phyloP scores from a whole-genome alignment of 306 rosid species.

The Inga leiocalycina region DNA sequence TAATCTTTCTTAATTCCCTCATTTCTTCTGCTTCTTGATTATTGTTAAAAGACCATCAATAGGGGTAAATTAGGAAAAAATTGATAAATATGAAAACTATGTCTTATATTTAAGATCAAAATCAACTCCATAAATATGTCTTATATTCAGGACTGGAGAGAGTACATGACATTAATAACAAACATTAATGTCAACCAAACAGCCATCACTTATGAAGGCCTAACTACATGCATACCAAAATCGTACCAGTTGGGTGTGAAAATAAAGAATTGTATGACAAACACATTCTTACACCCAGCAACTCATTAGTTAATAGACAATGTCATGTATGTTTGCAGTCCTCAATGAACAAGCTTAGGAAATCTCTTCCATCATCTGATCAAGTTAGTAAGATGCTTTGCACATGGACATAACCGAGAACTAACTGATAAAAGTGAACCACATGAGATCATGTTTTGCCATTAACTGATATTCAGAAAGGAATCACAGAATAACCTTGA shows the following conservation, averaged over 20 bases:
- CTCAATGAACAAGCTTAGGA: not conserved
- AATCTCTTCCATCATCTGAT: not conserved
- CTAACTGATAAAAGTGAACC: not conserved
- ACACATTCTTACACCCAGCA: not conserved
- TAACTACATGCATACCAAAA: not conserved
- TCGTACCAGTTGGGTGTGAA: not conserved
- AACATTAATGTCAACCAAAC: not conserved
- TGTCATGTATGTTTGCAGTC: not conserved
- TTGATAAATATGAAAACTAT: too few species aligned
- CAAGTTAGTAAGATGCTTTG: not conserved
- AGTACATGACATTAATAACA: not conserved
- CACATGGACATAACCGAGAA: not conserved
- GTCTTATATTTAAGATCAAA: too few species aligned
- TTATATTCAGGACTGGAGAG: too few species aligned
- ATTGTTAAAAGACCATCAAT: too few species aligned
- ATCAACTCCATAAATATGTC: too few species aligned
- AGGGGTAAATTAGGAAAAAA: too few species aligned
- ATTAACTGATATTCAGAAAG: conserved; percentile 6
- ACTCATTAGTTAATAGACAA: not conserved
- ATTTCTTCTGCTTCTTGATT: too few species aligned
- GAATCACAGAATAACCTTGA: conserved; percentile 55
- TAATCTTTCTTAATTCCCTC: too few species aligned
- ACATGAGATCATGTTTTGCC: not conserved
- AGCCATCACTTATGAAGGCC: not conserved
- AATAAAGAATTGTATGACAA: not conserved